Conservation (phyloP, 2,329 filamentous ascomycete genomes). For the Cercospora zeae-maydis region DNA sequence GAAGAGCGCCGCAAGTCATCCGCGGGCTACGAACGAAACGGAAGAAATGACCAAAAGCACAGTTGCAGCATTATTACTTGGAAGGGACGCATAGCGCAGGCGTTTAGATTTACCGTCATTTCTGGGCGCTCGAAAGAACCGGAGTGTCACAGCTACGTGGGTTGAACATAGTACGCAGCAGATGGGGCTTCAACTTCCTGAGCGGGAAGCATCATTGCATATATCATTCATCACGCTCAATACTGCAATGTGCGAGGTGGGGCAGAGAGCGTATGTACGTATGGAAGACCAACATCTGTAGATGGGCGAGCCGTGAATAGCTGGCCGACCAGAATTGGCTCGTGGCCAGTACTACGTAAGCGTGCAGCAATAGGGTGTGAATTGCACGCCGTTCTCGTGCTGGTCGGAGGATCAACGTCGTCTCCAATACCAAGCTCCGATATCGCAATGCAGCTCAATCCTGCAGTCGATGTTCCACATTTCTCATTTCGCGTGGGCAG, state of each 20-base stretch:
- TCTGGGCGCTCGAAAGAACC: not conserved
- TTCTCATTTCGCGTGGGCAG: not conserved
- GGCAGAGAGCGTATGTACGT: not conserved
- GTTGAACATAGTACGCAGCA: not conserved
- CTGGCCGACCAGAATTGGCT: not conserved
- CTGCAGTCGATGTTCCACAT: not conserved
- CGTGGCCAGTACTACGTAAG: not conserved
- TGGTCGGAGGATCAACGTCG: not conserved
- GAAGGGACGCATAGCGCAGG: constrained; percentile 17
- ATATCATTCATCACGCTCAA: not conserved
- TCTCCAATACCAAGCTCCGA: not conserved
- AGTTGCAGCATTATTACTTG: constrained; percentile 1
- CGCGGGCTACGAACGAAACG: constrained; percentile 22
- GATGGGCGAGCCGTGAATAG: not conserved
- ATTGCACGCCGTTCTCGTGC: not conserved
- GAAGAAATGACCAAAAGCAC: constrained; percentile 7
- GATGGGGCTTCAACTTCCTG: not conserved
- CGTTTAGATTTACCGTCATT: not conserved
- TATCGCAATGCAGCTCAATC: not conserved
- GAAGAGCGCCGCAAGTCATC: constrained; percentile 16
- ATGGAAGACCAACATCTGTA: too few species aligned
- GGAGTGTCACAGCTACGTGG: not conserved
- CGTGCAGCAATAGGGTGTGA: not conserved
- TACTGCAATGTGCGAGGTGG: not conserved
- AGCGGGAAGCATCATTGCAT: not conserved